Evolutionary conservation across 2,329 filamentous ascomycete species (phyloP), one percentile per base, ranked within the genome.

Genomic region (Xylariaceae sp.): DNA sequence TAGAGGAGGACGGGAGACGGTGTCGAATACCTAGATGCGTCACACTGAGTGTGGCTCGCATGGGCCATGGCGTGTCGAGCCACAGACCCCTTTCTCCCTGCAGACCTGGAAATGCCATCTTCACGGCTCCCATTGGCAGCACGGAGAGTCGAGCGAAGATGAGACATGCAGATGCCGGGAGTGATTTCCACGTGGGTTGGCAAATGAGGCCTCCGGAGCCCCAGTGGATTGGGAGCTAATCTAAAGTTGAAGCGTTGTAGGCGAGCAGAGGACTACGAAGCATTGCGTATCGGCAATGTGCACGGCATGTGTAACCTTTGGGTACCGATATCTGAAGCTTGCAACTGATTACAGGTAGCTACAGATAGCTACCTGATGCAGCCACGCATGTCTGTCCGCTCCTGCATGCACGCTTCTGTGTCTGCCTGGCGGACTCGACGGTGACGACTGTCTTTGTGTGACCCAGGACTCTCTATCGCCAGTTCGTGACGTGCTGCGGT

Each of bases 231-330:
- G 47, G 18, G 50, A 50, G 51, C 22, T 28, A 28, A 28, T 28
- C 22, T 28, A 7, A 28, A 28, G 22, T 28, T 28, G 22, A n/a
- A n/a, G n/a, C n/a, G n/a, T n/a, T n/a, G n/a, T n/a, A n/a, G n/a
- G n/a, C n/a, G n/a, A n/a, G n/a, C n/a, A n/a, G n/a, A 28, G 22
- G 7, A 28, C 22, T 28, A 28, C 22, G 7, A 28, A 7, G 50
- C 28, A 50, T 31, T 48, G 48, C 49, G 12, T 12, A 45, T 33
- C 56, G 57, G 56, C 31, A 34, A 33, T 31, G 28, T 19, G 44
- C 44, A 33, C 38, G 38, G 22, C 31, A 17, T 38, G 44, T 46
- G 14, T 33, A 13, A 46, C 44, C 14, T 33, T n/a, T n/a, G n/a
- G n/a, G n/a, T n/a, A 36, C 33, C 10, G 45, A 17, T 10, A 6